A percentile compares a stretch with the other conserved stretches of the same genome.
Conservation (phyloP, 2,329 filamentous ascomycete species). For the Pleoardoris graminearum region DNA sequence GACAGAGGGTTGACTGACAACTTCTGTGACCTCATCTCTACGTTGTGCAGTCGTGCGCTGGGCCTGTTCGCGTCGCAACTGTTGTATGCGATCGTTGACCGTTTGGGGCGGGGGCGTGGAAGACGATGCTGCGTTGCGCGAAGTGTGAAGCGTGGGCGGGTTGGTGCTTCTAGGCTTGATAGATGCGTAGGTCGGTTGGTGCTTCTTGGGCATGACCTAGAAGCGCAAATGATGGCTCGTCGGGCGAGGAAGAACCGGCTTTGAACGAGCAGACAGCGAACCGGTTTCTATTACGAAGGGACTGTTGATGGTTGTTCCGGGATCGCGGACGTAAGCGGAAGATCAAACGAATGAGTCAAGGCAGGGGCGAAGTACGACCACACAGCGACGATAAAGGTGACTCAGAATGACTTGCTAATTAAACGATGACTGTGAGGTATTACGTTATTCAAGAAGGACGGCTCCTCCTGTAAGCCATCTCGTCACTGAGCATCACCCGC, state of each 20-base stretch:
- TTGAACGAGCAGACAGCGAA: neutral
- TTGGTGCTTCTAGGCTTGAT: constrained; percentile 19
- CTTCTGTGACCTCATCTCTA: constrained; percentile 49
- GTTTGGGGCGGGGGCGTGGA: constrained; percentile 21
- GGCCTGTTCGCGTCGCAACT: constrained; percentile 50
- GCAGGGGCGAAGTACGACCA: neutral
- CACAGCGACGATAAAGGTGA: neutral
- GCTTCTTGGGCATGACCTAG: constrained; percentile 53
- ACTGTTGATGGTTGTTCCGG: neutral
- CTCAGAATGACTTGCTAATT: constrained; percentile 2
- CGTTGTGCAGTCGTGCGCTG: constrained; percentile 47
- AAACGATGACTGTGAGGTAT: neutral
- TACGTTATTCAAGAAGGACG: neutral
- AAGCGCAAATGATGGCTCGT: neutral
- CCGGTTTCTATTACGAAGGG: neutral
- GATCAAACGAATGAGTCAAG: constrained; percentile 7
- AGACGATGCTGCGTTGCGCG: constrained; percentile 1
- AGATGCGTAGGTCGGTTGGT: constrained; percentile 34
- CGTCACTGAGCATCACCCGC: constrained; percentile 2
- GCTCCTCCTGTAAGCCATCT: neutral
- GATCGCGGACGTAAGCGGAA: neutral
- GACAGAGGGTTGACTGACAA: constrained; percentile 48
- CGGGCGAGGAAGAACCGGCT: neutral
- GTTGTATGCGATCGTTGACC: constrained; percentile 55
- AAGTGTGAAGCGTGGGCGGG: neutral